phyloP scores from a whole-genome alignment of 2,329 filamentous ascomycete genomes.

The Xylariaceae sp. region DNA sequence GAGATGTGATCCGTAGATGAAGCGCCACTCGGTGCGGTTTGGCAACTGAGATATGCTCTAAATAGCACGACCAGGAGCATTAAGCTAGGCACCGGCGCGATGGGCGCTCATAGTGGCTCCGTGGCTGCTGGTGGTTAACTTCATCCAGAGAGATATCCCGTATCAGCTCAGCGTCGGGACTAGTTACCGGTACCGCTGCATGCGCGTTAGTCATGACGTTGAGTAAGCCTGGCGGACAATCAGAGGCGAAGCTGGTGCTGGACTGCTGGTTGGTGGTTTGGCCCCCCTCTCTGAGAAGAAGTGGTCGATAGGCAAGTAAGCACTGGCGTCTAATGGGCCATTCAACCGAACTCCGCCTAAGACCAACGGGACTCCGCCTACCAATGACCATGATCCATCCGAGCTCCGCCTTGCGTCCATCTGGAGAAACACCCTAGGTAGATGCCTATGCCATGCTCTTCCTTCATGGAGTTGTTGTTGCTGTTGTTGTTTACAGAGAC shows the following conservation, averaged over 20 bases:
- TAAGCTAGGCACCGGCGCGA: too few relatives aligned
- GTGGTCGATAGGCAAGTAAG: slow-evolving; percentile 3
- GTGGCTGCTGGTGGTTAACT: not conserved
- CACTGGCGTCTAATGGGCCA: slow-evolving; percentile 16
- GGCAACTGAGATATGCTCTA: not conserved
- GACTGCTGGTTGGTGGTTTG: not conserved
- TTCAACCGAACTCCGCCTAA: not conserved
- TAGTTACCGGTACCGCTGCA: not conserved
- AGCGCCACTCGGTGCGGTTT: not conserved
- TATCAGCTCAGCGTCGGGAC: not conserved
- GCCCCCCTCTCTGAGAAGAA: not conserved
- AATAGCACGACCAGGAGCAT: too few relatives aligned
- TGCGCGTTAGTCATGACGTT: not conserved
- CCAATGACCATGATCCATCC: too few relatives aligned
- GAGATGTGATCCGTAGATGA: not conserved
- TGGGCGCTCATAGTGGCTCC: not conserved
- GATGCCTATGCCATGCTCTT: not conserved
- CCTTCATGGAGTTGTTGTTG: slow-evolving; percentile 5
- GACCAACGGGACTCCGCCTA: too few relatives aligned
- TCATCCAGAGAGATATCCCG: not conserved
- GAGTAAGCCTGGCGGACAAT: slow-evolving; percentile 1
- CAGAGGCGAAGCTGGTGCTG: not conserved
- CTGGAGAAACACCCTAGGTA: not conserved
- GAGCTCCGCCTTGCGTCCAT: not conserved
- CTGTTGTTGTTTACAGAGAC: not conserved